phyloP scores from a whole-genome alignment of 2,329 filamentous ascomycete species.

The Talaromyces rugulosus region DNA sequence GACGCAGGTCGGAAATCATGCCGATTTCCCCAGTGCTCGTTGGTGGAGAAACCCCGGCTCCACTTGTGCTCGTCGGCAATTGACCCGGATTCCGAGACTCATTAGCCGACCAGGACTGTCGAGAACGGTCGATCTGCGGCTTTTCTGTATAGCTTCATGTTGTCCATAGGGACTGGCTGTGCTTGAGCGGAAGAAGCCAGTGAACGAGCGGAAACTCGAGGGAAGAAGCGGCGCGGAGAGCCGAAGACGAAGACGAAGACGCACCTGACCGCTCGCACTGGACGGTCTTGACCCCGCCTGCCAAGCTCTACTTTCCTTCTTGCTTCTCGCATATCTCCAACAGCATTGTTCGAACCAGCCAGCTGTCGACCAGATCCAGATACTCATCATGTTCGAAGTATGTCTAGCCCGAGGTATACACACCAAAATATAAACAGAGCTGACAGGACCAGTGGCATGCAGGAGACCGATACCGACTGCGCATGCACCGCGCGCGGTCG shows the following conservation, averaged over 20 bases:
- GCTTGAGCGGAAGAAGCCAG: neutral
- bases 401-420: neutral
- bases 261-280: neutral
- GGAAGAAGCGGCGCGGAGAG: neutral
- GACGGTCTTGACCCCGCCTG: neutral
- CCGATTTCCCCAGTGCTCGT: neutral
- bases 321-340: neutral
- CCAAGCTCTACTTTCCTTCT: neutral
- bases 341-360: neutral
- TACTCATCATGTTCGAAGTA: conserved; percentile 11
- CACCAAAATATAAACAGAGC: neutral
- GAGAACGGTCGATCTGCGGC: neutral
- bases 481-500: conserved; percentile 77
- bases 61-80: neutral
- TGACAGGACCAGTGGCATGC: conserved; percentile 53
- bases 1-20: neutral
- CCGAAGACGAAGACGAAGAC: neutral
- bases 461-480: conserved; percentile 70
- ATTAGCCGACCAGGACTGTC: neutral
- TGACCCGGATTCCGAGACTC: neutral
- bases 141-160: neutral
- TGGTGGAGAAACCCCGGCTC: neutral
- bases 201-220: neutral
- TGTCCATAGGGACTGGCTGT: neutral
- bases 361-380: neutral